Evolutionary conservation across 2,329 filamentous ascomycete species (phyloP), one percentile per base, ranked within the genome.

Genomic region (Neofusicoccum parvum): DNA sequence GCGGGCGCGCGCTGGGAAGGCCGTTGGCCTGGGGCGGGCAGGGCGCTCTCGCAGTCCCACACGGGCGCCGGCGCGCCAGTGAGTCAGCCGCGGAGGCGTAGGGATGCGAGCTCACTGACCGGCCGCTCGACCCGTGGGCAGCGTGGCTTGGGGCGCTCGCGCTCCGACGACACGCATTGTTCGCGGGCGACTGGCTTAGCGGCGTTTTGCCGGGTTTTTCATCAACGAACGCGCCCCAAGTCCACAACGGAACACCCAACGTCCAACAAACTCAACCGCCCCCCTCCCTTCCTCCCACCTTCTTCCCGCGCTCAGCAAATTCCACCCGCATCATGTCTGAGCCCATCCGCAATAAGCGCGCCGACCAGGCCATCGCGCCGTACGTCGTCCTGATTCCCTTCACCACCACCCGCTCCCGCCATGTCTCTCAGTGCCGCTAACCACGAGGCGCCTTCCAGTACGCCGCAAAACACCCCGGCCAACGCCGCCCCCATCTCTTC

Each of bases 401-500:
- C 65, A 66, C n/a, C 45, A 62, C 39, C 48, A 11, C 36, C 32
- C 39, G 34, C 45, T 11, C 20, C 32, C 39, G 34, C 45, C 37
- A 65, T 53, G 45, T 34, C 54, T 43, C 17, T 41, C 12, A 23
- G 45, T n/a, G 5, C 65, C 41, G 71, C 71, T 72, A 62, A 63
- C 51, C 41, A 15, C 56, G 39, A 46, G 6, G 39, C 69, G 67
- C 67, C 66, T 51, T 70, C 77, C 80, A 98, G 95, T 75, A 99
- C 95, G 76, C 95, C 95, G 76, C 95, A 99, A 83, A 99, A 99
- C 85, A 99, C 95, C 65, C 95, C 95, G 72, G 91, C 92, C 71
- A 93, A 89, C 82, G 94, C 94, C 84, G 95, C 96, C 72, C 95
- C 95, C 70, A 98, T 99, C 82, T 96, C 94, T 63, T 98, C 94